A percentile compares a stretch with the other conserved stretches of the same genome.
phyloP scores from a whole-genome alignment of 2,329 filamentous ascomycete species.

The Penicillium sp. region DNA sequence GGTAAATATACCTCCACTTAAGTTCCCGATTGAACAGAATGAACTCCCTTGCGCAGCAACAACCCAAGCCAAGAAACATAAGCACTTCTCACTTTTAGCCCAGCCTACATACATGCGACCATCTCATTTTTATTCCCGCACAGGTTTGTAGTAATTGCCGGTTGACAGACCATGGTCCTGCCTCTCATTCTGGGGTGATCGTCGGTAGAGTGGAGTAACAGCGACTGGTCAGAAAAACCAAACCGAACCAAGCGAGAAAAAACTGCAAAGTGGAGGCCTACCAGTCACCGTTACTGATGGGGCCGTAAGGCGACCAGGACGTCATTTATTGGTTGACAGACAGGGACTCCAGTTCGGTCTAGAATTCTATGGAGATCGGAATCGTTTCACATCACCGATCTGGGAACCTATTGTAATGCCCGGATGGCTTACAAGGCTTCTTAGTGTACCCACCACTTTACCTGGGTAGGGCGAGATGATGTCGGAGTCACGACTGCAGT shows the following conservation, averaged over 20 bases:
- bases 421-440: background rate
- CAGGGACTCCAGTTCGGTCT: slow-evolving; percentile 4
- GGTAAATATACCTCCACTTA: background rate
- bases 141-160: background rate
- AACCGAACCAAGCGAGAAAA: background rate
- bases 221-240: slow-evolving; percentile 6
- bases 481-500: slow-evolving; percentile 7
- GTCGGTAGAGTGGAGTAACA: slow-evolving; percentile 12
- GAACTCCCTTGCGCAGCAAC: background rate
- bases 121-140: background rate
- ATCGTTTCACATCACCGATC: slow-evolving; percentile 8
- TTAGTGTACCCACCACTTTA: background rate
- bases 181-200: slow-evolving; percentile 12
- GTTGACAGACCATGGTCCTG: background rate
- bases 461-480: background rate
- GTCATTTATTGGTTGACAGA: background rate
- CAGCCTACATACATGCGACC: background rate
- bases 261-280: slow-evolving; percentile 2
- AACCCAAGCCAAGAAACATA: background rate
- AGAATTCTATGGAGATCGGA: slow-evolving; percentile 8
- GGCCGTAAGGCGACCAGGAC: slow-evolving; percentile 1
- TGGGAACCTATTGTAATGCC: background rate
- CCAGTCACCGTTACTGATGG: background rate
- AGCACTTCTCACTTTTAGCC: background rate
- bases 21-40: background rate